Conservation (phyloP, 129 eudicot species). For the Arctium minus region DNA sequence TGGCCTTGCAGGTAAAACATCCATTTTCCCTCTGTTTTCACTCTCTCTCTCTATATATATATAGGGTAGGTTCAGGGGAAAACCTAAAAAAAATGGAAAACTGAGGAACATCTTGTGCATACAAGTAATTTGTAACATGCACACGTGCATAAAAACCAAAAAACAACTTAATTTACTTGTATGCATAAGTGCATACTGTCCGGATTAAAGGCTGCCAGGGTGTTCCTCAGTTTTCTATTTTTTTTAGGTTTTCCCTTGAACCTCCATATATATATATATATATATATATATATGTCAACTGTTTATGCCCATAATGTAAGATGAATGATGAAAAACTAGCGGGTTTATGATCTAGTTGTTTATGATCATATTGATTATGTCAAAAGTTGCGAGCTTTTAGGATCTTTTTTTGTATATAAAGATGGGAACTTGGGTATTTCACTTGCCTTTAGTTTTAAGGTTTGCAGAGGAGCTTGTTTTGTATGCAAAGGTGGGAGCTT, state of each 20-base stretch:
- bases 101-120: too few relatives aligned
- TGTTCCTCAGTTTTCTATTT: too few relatives aligned
- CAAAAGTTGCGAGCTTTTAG: background rate
- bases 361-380: background rate
- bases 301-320: background rate
- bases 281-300: background rate
- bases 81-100: too few relatives aligned
- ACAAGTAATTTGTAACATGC: too few relatives aligned
- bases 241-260: too few relatives aligned
- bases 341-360: background rate
- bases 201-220: too few relatives aligned
- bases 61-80: too few relatives aligned
- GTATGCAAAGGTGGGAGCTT: background rate
- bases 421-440: background rate
- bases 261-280: too few relatives aligned
- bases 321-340: background rate
- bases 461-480: too few relatives aligned
- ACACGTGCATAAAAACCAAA: too few relatives aligned
- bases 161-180: too few relatives aligned
- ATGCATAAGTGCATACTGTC: too few relatives aligned
- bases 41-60: background rate
- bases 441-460: background rate
- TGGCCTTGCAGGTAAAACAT: conserved; percentile 66
- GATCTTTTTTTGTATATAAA: background rate
- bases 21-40: background rate